Conservation (phyloP, 2,329 filamentous ascomycete species). For the Cytospora schulzeri region DNA sequence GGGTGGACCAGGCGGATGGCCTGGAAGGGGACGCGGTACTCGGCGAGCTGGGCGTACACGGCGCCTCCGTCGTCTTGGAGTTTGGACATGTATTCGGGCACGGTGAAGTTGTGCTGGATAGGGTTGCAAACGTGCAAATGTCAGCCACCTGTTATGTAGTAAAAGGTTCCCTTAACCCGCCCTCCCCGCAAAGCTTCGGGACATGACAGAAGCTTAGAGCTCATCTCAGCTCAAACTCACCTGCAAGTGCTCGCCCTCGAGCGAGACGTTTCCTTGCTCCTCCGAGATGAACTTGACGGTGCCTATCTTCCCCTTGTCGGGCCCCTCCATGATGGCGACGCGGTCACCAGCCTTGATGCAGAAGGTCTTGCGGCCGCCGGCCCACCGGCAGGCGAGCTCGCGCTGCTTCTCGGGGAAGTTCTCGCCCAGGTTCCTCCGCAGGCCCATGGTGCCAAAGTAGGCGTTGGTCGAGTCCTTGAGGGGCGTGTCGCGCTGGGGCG, state of each 20-base stretch:
- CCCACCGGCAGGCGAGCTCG: conserved; percentile 52
- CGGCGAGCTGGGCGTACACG: conserved; percentile 46
- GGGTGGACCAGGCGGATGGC: conserved; percentile 82
- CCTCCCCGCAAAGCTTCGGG: no score
- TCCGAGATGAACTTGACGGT: conserved; percentile 61
- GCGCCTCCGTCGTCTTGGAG: conserved; percentile 35
- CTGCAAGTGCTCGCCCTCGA: conserved; percentile 61
- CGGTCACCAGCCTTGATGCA: conserved; percentile 72
- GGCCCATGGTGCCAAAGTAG: conserved; percentile 37
- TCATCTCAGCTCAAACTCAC: conserved; percentile 55
- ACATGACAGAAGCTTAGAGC: no score
- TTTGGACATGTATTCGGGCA: conserved; percentile 44
- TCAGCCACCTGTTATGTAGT: neutral
- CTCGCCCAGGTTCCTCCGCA: conserved; percentile 33
- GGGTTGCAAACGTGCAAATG: neutral
- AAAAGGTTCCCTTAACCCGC: no score
- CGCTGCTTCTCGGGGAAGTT: conserved; percentile 39
- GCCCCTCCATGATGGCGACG: conserved; percentile 78
- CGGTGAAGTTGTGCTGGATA: conserved; percentile 37
- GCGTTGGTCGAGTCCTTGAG: conserved; percentile 62
- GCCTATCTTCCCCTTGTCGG: conserved; percentile 82
- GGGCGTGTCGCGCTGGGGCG: conserved; percentile 74
- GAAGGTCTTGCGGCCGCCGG: conserved; percentile 57
- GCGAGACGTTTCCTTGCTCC: conserved; percentile 58
- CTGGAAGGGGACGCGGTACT: conserved; percentile 65